Conservation (phyloP, 1,139 yeast species). For the Zygosaccharomyces pseudobailii region DNA sequence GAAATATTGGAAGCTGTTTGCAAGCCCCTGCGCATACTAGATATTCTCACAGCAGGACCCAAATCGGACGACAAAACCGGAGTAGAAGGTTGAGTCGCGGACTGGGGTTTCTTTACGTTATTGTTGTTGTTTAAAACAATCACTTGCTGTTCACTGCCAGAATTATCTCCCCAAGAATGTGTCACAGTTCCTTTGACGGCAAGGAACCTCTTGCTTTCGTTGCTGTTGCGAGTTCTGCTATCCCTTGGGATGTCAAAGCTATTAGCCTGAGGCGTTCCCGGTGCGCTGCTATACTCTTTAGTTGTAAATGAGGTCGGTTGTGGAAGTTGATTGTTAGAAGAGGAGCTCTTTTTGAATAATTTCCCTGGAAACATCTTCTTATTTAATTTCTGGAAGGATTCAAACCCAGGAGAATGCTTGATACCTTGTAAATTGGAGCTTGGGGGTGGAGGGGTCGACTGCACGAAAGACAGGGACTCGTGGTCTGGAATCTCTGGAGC, state of each 20-base stretch:
- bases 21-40: conserved; percentile 8
- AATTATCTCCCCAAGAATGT: conserved; percentile 38
- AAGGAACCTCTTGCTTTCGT: conserved; percentile 20
- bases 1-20: conserved; percentile 4
- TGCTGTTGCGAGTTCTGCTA: background rate
- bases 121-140: conserved; percentile 25
- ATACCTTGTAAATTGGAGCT: conserved; percentile 9
- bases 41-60: conserved; percentile 16
- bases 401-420: conserved; percentile 28
- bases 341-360: conserved; percentile 27
- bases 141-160: conserved; percentile 20
- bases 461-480: conserved; percentile 18
- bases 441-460: conserved; percentile 18
- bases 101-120: background rate
- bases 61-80: conserved; percentile 9
- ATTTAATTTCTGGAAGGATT: conserved; percentile 30
- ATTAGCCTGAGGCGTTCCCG: conserved; percentile 13
- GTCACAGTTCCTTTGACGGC: conserved; percentile 39
- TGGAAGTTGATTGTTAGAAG: conserved; percentile 13
- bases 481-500: conserved; percentile 20
- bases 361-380: conserved; percentile 28
- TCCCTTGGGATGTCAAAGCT: conserved; percentile 4
- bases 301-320: conserved; percentile 5
- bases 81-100: conserved; percentile 1
- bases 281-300: conserved; percentile 11